Evolutionary conservation across 2,329 filamentous ascomycete genomes (phyloP).

Genomic region (Trichocomaceae sp.): DNA sequence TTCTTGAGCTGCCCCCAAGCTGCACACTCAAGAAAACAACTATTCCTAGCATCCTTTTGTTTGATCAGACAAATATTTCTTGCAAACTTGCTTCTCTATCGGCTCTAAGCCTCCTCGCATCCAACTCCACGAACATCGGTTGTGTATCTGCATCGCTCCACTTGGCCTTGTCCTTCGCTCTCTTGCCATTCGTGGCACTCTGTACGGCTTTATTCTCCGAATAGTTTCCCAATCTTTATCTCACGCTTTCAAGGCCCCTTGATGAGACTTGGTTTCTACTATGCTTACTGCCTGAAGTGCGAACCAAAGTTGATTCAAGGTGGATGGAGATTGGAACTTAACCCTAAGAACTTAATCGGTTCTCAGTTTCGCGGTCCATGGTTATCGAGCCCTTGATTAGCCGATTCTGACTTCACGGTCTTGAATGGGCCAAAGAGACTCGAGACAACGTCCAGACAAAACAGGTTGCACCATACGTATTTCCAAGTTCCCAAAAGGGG

Average conservation of each 20-base stretch:
- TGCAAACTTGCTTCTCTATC: conserved; percentile 6
- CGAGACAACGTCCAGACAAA: conserved; percentile 35
- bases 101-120: conserved; percentile 11
- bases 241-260: conserved; percentile 46
- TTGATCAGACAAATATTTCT: conserved; percentile 1
- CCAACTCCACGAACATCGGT: conserved; percentile 2
- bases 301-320: conserved; percentile 41
- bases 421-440: conserved; percentile 29
- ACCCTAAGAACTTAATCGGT: conserved; percentile 82
- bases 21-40: not conserved
- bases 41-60: not conserved
- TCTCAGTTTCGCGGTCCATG: conserved; percentile 62
- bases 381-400: conserved; percentile 68
- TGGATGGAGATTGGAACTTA: conserved; percentile 81
- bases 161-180: conserved; percentile 26
- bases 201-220: conserved; percentile 66
- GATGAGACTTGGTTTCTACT: conserved; percentile 32
- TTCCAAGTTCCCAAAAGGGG: conserved; percentile 32
- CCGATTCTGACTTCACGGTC: conserved; percentile 30
- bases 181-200: conserved; percentile 31
- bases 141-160: conserved; percentile 4
- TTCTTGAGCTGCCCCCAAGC: conserved; percentile 1
- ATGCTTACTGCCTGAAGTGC: conserved; percentile 19
- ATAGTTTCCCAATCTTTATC: conserved; percentile 72
- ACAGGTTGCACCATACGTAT: conserved; percentile 40